phyloP scores from a whole-genome alignment of 1,284 basidiomycete species.

The Hymenochaete sp. region DNA sequence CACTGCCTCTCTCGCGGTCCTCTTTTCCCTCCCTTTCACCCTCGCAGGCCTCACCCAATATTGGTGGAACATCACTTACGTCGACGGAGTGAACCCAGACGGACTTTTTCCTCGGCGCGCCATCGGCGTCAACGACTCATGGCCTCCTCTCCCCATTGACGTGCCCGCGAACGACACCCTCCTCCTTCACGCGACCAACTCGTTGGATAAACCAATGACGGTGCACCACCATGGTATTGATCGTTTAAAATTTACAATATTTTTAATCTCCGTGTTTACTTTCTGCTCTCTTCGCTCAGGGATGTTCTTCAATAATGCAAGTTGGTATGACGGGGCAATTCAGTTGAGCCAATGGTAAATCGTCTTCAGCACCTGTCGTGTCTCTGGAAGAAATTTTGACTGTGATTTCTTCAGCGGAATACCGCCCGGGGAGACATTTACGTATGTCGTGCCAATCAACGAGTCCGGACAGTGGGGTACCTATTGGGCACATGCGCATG shows the following conservation, averaged over 20 bases:
- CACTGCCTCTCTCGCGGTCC: not conserved
- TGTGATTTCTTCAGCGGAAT: constrained; percentile 54
- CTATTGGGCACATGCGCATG: constrained; percentile 82
- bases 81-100: constrained; percentile 66
- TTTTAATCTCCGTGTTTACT: too few species aligned
- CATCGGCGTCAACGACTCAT: constrained; percentile 82
- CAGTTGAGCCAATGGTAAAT: constrained; percentile 75
- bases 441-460: constrained; percentile 76
- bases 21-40: constrained; percentile 19
- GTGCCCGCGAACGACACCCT: constrained; percentile 68
- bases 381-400: not conserved
- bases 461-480: constrained; percentile 71
- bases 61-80: constrained; percentile 79
- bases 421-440: constrained; percentile 65
- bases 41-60: constrained; percentile 54
- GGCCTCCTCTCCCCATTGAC: constrained; percentile 81
- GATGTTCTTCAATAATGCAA: constrained; percentile 83
- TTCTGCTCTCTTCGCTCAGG: too few species aligned
- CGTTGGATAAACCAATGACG: constrained; percentile 51
- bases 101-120: constrained; percentile 64
- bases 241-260: too few species aligned
- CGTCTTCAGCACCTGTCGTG: not conserved
- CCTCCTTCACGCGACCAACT: constrained; percentile 69
- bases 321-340: constrained; percentile 84
- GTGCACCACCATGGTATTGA: constrained; percentile 75